Evolutionary conservation across 176 grass and related monocot species (phyloP).

Genomic region (Urochloa ruziziensis): DNA sequence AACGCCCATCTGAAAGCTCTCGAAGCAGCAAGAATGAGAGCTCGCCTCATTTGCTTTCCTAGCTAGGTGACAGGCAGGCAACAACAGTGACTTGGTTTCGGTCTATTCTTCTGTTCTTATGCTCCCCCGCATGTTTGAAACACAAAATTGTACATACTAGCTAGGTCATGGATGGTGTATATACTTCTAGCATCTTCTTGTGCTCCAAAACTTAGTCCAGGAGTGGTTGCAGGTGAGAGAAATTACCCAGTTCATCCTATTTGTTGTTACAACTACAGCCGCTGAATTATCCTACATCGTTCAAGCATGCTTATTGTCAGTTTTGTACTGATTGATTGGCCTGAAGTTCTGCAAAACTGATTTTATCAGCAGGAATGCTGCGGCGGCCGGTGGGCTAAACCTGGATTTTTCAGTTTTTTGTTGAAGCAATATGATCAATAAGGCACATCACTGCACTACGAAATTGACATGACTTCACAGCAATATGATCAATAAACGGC

Average conservation of each 20-base stretch:
- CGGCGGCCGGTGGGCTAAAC: background rate
- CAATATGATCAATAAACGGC: background rate
- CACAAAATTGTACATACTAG: slow-evolving; percentile 47
- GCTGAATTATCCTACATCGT: background rate
- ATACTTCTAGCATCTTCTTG: slow-evolving; percentile 12
- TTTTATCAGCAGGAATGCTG: background rate
- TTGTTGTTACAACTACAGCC: background rate
- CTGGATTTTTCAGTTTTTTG: background rate
- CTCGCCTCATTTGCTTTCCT: slow-evolving; percentile 42
- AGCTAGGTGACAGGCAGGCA: background rate
- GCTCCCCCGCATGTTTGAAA: background rate
- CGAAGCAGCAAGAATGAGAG: slow-evolving; percentile 41
- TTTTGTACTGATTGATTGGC: background rate
- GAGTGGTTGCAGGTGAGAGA: background rate
- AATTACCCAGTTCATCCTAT: background rate
- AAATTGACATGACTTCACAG: background rate
- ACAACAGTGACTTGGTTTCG: background rate
- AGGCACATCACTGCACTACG: background rate
- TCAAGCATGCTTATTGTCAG: background rate
- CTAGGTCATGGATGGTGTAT: slow-evolving; percentile 34
- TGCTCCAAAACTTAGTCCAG: background rate
- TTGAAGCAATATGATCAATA: background rate
- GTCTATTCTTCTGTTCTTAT: background rate
- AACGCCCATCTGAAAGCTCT: slow-evolving; percentile 53
- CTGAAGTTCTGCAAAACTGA: background rate